Percentiles rank a stretch among this genome's conserved stretches.
Evolutionary conservation across 805 yeast genomes (phyloP).

Genomic region (Metahyphopichia silvanorum): DNA sequence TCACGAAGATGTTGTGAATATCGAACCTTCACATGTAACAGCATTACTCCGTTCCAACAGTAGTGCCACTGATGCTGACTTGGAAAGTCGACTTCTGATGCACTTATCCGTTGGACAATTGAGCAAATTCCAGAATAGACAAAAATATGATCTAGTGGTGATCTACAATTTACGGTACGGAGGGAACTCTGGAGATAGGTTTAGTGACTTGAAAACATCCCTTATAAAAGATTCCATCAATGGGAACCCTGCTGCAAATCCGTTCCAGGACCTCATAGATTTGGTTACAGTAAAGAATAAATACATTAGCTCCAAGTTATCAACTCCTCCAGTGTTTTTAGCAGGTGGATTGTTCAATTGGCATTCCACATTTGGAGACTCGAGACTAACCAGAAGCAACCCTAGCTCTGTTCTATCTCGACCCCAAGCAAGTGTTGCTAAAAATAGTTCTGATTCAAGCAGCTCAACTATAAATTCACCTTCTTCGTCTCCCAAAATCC

Average conservation of each 20-base stretch:
- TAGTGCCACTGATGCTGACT: constrained; percentile 54
- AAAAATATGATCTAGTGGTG: constrained; percentile 59
- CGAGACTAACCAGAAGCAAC: constrained; percentile 12
- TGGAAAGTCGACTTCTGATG: constrained; percentile 59
- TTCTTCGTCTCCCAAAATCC: constrained; percentile 4
- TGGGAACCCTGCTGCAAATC: constrained; percentile 50
- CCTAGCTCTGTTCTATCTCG: constrained; percentile 9
- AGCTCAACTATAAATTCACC: constrained; percentile 3
- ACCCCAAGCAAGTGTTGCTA: constrained; percentile 17
- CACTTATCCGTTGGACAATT: constrained; percentile 57
- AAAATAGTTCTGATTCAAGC: constrained; percentile 7
- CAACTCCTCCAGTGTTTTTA: constrained; percentile 28
- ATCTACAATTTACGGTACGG: constrained; percentile 54
- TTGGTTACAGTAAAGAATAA: constrained; percentile 27
- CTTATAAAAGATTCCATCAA: constrained; percentile 30
- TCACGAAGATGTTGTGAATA: constrained; percentile 57
- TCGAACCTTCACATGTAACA: constrained; percentile 55
- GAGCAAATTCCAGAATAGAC: constrained; percentile 49
- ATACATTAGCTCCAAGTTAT: constrained; percentile 31
- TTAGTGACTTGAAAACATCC: constrained; percentile 33
- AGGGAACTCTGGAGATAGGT: constrained; percentile 19
- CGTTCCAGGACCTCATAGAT: constrained; percentile 47
- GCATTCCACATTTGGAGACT: constrained; percentile 29
- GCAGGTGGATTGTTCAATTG: constrained; percentile 37
- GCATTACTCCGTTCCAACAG: constrained; percentile 12